A percentile compares a stretch with the other conserved stretches of the same genome.
phyloP scores from a whole-genome alignment of 2,329 filamentous ascomycete genomes.

The Pochonia chlamydosporia region DNA sequence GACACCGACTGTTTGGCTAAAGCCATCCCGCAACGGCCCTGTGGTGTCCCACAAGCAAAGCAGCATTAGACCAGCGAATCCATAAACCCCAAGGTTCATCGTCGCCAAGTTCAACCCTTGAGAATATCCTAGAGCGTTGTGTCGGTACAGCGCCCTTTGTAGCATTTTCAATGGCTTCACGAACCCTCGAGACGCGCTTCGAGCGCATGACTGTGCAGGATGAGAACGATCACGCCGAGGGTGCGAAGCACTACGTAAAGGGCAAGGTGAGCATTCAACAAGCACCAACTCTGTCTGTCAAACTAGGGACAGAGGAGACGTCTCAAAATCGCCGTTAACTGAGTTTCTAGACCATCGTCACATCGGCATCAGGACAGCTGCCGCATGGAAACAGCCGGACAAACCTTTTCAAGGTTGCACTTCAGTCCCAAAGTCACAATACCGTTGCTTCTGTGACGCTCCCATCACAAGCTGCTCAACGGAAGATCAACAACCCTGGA shows the following conservation, averaged over 20 bases:
- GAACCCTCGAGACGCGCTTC: constrained; percentile 78
- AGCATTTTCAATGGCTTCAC: constrained; percentile 57
- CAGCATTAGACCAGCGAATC: constrained; percentile 1
- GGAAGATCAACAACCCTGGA: constrained; percentile 37
- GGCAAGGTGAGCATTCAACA: constrained; percentile 57
- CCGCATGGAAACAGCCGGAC: constrained; percentile 57
- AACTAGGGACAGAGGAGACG: no score
- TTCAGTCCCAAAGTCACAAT: constrained; percentile 71
- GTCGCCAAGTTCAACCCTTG: background rate
- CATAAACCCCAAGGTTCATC: background rate
- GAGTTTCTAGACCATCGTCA: constrained; percentile 22
- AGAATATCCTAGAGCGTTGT: background rate
- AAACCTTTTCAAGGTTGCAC: constrained; percentile 78
- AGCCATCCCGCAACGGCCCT: background rate
- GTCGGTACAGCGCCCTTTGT: background rate
- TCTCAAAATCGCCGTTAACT: no score
- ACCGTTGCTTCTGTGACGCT: constrained; percentile 61
- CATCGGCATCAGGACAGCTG: constrained; percentile 29
- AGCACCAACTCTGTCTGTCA: background rate
- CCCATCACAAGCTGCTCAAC: constrained; percentile 59
- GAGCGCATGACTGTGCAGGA: constrained; percentile 87
- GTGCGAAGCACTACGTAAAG: constrained; percentile 56
- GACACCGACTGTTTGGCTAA: constrained; percentile 1
- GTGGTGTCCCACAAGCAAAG: background rate
- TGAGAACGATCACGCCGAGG: constrained; percentile 65